A percentile compares a stretch with the other conserved stretches of the same genome.
Conservation (phyloP, 1,284 basidiomycete species). For the Tylopilus orsonianus region DNA sequence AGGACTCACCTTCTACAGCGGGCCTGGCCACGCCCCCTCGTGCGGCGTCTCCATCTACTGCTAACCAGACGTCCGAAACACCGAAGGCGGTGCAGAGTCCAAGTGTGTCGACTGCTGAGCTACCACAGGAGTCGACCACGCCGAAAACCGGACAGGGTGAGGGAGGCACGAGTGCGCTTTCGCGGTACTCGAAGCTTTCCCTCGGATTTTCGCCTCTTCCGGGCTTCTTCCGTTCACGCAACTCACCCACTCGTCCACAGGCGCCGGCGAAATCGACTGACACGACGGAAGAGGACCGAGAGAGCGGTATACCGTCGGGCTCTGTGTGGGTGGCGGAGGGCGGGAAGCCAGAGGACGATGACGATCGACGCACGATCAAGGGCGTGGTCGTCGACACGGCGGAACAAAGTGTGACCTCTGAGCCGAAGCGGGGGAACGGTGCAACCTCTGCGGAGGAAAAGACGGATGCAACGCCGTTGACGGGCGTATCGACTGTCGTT, state of each 20-base stretch:
- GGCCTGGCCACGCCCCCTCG: slow-evolving; percentile 30
- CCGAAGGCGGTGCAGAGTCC: slow-evolving; percentile 37
- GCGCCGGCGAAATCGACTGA: slow-evolving; percentile 22
- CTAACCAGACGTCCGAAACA: slow-evolving; percentile 30
- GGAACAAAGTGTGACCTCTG: slow-evolving; percentile 18
- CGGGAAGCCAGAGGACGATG: slow-evolving; percentile 42
- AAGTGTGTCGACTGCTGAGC: slow-evolving; percentile 26
- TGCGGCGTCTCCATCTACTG: slow-evolving; percentile 12
- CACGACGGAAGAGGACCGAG: slow-evolving; percentile 28
- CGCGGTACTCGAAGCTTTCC: slow-evolving; percentile 44
- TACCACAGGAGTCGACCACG: slow-evolving; percentile 42
- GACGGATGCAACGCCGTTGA: slow-evolving; percentile 16
- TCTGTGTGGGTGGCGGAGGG: slow-evolving; percentile 10
- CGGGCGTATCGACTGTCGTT: slow-evolving; percentile 20
- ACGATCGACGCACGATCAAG: slow-evolving; percentile 62
- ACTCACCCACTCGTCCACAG: slow-evolving; percentile 43
- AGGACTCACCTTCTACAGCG: slow-evolving; percentile 28
- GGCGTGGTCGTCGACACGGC: slow-evolving; percentile 37
- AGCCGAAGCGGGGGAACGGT: slow-evolving; percentile 15
- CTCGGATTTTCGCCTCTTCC: slow-evolving; percentile 62
- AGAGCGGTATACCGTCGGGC: slow-evolving; percentile 19
- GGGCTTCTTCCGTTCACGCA: slow-evolving; percentile 61
- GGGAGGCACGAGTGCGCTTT: slow-evolving; percentile 25
- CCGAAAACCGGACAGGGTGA: slow-evolving; percentile 41
- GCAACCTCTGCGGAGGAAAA: slow-evolving; percentile 26